A percentile compares a stretch with the other conserved stretches of the same genome.
Conservation (phyloP, 1,284 basidiomycete genomes). For the Trichosporon inkin region DNA sequence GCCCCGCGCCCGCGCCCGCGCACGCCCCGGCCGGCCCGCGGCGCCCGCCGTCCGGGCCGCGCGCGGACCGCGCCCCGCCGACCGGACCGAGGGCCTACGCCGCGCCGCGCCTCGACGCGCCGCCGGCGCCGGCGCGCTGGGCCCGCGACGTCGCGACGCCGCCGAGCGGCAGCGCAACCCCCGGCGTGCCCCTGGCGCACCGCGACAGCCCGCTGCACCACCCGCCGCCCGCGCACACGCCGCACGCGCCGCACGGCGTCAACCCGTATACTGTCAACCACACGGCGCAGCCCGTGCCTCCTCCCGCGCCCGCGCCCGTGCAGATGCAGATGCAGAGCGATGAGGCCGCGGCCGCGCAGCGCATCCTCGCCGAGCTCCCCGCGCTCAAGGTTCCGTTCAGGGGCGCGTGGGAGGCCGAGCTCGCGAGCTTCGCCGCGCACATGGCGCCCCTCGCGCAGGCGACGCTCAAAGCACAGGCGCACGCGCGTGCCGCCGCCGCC, state of each 20-base stretch:
- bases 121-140: conserved; percentile 1
- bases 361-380: conserved; percentile 36
- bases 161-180: background rate
- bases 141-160: background rate
- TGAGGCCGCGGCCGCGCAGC: conserved; percentile 26
- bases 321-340: background rate
- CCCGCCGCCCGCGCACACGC: background rate
- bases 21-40: conserved; percentile 22
- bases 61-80: conserved; percentile 20
- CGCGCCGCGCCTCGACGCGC: conserved; percentile 7
- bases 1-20: conserved; percentile 1
- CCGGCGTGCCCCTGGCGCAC: conserved; percentile 3
- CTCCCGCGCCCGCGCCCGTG: conserved; percentile 7
- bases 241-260: background rate
- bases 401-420: conserved; percentile 38
- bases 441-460: conserved; percentile 20
- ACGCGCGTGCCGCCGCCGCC: conserved; percentile 30
- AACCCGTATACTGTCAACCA: background rate
- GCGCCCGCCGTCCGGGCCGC: conserved; percentile 28
- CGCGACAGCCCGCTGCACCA: conserved; percentile 8
- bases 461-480: conserved; percentile 28
- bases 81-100: conserved; percentile 28
- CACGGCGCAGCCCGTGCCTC: conserved; percentile 22
- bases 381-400: conserved; percentile 28
- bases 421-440: conserved; percentile 22